Conservation (phyloP, 768 basidiomycete species). For the Boletus tomentosulus region DNA sequence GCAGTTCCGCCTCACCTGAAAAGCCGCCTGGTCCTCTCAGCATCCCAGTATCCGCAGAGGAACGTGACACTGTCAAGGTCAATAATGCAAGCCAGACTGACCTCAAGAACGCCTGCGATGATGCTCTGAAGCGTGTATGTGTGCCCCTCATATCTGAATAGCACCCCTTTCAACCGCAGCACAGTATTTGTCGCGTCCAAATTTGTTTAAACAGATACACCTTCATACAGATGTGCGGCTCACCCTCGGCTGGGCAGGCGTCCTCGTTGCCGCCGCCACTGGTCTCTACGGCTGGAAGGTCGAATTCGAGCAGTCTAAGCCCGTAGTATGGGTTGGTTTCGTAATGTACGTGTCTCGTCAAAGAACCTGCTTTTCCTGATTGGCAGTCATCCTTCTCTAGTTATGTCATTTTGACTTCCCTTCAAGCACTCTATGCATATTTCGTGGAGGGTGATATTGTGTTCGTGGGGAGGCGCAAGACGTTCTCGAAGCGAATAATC, state of each 20-base stretch:
- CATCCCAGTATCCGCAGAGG: slow-evolving; percentile 38
- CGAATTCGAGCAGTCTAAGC: slow-evolving; percentile 88
- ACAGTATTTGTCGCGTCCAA: slow-evolving; percentile 79
- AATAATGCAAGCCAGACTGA: slow-evolving; percentile 56
- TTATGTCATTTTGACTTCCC: slow-evolving; percentile 66
- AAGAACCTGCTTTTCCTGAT: slow-evolving; percentile 8
- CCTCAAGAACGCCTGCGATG: slow-evolving; percentile 75
- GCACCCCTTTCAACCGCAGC: not conserved
- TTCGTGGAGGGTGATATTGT: slow-evolving; percentile 81
- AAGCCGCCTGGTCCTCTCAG: slow-evolving; percentile 54
- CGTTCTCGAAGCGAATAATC: slow-evolving; percentile 88
- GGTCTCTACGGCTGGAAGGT: slow-evolving; percentile 82
- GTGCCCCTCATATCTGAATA: not conserved
- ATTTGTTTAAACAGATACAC: slow-evolving; percentile 82
- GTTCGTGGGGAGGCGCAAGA: slow-evolving; percentile 87
- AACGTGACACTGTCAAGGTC: slow-evolving; percentile 55
- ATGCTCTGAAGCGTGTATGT: slow-evolving; percentile 83
- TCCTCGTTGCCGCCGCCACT: slow-evolving; percentile 76
- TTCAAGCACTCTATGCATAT: slow-evolving; percentile 80
- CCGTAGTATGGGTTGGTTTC: slow-evolving; percentile 73
- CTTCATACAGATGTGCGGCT: slow-evolving; percentile 87
- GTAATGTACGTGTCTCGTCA: slow-evolving; percentile 52
- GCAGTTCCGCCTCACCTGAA: slow-evolving; percentile 26
- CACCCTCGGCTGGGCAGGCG: slow-evolving; percentile 80
- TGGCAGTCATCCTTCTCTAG: slow-evolving; percentile 34